These are phyloP conservation scores for Puya raimondii DNA, from an alignment of 176 grass and related monocot genomes.

Conservation along the genomic window DNA sequence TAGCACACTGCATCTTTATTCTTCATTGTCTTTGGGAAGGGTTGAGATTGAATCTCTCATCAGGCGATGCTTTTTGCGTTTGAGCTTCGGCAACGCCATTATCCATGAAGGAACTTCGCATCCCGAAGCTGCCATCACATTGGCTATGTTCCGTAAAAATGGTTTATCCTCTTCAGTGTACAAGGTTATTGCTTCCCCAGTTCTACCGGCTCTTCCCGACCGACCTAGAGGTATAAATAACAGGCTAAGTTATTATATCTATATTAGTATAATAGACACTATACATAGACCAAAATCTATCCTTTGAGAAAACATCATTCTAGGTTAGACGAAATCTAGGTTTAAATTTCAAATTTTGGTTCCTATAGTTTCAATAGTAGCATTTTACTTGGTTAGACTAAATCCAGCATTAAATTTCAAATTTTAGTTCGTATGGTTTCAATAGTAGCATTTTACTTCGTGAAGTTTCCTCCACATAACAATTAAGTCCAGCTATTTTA, in stretches of 20 bases:
- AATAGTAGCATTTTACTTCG: no score
- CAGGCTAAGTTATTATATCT: background rate
- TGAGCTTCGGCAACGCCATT: constrained; percentile 73
- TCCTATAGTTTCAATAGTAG: no score
- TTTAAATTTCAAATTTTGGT: no score
- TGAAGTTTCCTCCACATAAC: no score
- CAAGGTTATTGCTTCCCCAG: constrained; percentile 75
- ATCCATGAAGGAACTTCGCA: constrained; percentile 95
- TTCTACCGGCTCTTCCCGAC: constrained; percentile 75
- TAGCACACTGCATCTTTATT: background rate
- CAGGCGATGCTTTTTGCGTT: constrained; percentile 66
- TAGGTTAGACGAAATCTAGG: no score
- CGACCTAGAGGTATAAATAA: constrained; percentile 38
- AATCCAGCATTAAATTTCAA: no score
- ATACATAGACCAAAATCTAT: no score
- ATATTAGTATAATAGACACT: no score
- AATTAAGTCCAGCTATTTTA: no score
- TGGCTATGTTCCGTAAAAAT: constrained; percentile 85
- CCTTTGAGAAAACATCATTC: no score
- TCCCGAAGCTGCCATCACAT: constrained; percentile 63
- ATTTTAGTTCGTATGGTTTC: no score
- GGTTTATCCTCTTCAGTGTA: constrained; percentile 92
- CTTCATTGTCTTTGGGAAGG: constrained; percentile 36
- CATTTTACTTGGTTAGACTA: no score
- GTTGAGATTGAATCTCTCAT: constrained; percentile 53